Base-by-base conservation (phyloP, 768 basidiomycete species). In the Leccinum incarnatum region DNA sequence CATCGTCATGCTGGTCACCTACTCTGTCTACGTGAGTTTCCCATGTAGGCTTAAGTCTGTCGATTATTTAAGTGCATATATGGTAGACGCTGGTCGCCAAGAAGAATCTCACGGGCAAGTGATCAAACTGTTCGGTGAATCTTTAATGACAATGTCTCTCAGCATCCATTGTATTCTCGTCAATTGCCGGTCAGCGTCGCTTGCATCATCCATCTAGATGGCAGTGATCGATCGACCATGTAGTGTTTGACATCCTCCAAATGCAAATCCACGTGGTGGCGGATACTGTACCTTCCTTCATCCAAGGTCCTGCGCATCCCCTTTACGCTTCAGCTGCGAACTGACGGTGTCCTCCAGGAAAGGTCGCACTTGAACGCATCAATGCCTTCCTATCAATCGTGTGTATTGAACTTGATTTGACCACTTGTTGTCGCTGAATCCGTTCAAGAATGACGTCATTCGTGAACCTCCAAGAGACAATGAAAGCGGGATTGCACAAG, bases 1-100 rank as follows among this genome's bases (percentile, higher is more conserved):
- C 8, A 34, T 82, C 1, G 83, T 81, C 34, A 89, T 90, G 88
- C 65, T 86, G 29, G 76, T 81, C 17, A 86, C 88, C 0, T 90
- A 83, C 63, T 76, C 80, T 1, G 75, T 81, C 10, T 89, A 86
- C 59, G 78, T 85, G 70, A 59, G 82, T 66, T 54, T 4, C n/a
- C 15, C 46, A 10, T 17, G 29, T 17, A 29, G 27, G 5, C 51
- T 56, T 14, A 8, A 53, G 46, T 53, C 25, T 25, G 29, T 42
- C 21, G 3, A 12, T 14, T 15, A 14, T n/a, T 10, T 51, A 30
- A 32, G 17, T 32, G 32, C 15, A 30, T 49, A 14, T 37, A 46
- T 9, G 37, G 14, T 30, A 61, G 60, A 61, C 56, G 2, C 37
- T 57, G 10, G 56, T 61, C 9, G 60, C 56, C 25, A 36, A 30